Conservation (phyloP, 352 stramenopile genomes). For the Pythium oligandrum region DNA sequence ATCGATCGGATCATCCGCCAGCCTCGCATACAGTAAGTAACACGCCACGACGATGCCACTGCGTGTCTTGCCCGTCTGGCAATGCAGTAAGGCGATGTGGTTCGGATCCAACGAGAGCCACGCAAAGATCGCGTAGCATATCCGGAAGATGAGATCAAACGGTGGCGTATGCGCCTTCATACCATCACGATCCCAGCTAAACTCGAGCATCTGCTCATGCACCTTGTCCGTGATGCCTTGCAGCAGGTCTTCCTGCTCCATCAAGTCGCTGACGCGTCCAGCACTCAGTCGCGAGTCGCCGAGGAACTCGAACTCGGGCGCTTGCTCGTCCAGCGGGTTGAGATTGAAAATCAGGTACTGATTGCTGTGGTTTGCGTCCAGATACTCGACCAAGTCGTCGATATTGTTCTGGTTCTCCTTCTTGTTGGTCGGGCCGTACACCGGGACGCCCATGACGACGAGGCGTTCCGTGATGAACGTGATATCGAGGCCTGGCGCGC, state of each 20-base stretch:
- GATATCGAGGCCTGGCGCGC: constrained; percentile 47
- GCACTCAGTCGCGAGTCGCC: too few species aligned
- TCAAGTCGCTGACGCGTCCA: too few species aligned
- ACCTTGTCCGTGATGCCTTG: constrained; percentile 40
- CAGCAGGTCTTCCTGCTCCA: constrained; percentile 3
- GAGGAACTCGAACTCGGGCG: background rate
- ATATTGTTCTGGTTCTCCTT: constrained; percentile 71
- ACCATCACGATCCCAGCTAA: constrained; percentile 72
- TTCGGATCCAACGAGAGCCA: constrained; percentile 80
- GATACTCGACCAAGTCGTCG: constrained; percentile 52
- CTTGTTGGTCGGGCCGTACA: constrained; percentile 53
- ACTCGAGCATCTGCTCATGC: constrained; percentile 82
- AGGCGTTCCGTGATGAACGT: constrained; percentile 73
- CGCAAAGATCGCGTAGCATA: constrained; percentile 92
- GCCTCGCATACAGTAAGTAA: constrained; percentile 87
- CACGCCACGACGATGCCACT: constrained; percentile 91
- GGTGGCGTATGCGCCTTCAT: constrained; percentile 83
- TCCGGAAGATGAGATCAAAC: constrained; percentile 82
- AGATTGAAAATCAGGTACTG: constrained; percentile 84
- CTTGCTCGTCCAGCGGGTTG: constrained; percentile 41
- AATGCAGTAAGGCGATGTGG: constrained; percentile 88
- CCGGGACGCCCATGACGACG: constrained; percentile 53
- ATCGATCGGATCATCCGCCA: constrained; percentile 63
- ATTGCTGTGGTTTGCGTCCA: constrained; percentile 47
- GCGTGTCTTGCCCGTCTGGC: constrained; percentile 90